Evolutionary conservation across 176 grass and related monocot species (phyloP), one percentile per base, ranked within the genome.

Genomic region (Raddia guianensis): DNA sequence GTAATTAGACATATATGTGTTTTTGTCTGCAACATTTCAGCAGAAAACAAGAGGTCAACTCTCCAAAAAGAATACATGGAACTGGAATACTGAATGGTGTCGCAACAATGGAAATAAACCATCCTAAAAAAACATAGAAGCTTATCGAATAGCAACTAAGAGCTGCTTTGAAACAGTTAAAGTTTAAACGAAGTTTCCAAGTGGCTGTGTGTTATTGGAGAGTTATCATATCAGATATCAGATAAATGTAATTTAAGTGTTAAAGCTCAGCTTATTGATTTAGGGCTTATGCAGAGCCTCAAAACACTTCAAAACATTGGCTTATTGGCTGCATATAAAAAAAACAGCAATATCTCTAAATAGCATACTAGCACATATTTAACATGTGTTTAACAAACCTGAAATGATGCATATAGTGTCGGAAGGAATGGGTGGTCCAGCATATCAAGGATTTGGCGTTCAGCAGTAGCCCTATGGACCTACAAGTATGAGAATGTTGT

Each of bases 351-450:
- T 46, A 89, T 84, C 13, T 64, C 13, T 67, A 27, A 16, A 49
- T 63, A 35, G 9, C 70, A n/a, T 6, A 5, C 12, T 44, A 43
- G 21, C 12, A 37, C 77, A 63, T 76, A 56, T 76, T 52, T 21
- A 80, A 27, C 27, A 27, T 27, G 27, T 27, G 1, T 73, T n/a
- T 51, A 87, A 74, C 76, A 73, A 60, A 98, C 95, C 92, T 98
- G 88, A 87, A 98, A 98, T 81, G 95, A 94, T 83, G 92, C 90
- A 80, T 98, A 98, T 78, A 98, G 81, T 76, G 95, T 94, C 1
- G 95, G 95, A 77, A 98, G 92, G 82, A 98, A 98, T 68, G 95
- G 95, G 47, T 98, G 95, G 67, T 98, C 95, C 87, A 98, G 37
- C 66, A 92, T 89, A 90, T 98, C 87, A 77, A 98, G 90, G 71